These are phyloP conservation scores for Cyclospora cayetanensis DNA, from an alignment of 169 alveolate genomes.

Conservation along the genomic window DNA sequence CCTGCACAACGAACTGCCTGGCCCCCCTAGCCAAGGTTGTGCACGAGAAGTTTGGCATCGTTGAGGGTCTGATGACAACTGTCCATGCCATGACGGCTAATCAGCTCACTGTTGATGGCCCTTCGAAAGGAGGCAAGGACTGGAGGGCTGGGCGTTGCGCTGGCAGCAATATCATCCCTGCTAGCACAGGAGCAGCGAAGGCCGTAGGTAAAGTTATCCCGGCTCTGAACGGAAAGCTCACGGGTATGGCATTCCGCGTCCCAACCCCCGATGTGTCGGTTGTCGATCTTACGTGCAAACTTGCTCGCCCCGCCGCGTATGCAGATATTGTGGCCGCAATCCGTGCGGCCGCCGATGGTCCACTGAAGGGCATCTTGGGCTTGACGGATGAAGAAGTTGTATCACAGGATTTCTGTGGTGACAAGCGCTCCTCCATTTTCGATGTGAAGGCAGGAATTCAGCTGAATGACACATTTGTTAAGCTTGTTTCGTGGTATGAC, in stretches of 20 bases:
- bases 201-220: constrained; percentile 99
- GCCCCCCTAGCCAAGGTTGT: constrained; percentile 99
- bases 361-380: constrained; percentile 95
- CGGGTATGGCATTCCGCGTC: constrained; percentile 99
- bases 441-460: constrained; percentile 98
- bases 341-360: constrained; percentile 91
- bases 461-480: constrained; percentile 96
- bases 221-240: constrained; percentile 97
- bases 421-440: constrained; percentile 94
- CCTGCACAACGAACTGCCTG: constrained; percentile 99
- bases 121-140: constrained; percentile 99
- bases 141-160: constrained; percentile 99
- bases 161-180: constrained; percentile 97
- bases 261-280: constrained; percentile 99
- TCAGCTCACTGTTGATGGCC: constrained; percentile 99
- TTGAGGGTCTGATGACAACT: constrained; percentile 99
- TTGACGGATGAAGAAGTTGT: constrained; percentile 98
- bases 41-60: constrained; percentile 97
- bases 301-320: constrained; percentile 95
- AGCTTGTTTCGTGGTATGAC: constrained; percentile 99
- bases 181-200: constrained; percentile 99
- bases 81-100: constrained; percentile 99
- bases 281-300: constrained; percentile 97
- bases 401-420: constrained; percentile 96
- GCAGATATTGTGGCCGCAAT: constrained; percentile 95